Conservation (phyloP, 805 yeast species). For the Cyberlindnera maritima region DNA sequence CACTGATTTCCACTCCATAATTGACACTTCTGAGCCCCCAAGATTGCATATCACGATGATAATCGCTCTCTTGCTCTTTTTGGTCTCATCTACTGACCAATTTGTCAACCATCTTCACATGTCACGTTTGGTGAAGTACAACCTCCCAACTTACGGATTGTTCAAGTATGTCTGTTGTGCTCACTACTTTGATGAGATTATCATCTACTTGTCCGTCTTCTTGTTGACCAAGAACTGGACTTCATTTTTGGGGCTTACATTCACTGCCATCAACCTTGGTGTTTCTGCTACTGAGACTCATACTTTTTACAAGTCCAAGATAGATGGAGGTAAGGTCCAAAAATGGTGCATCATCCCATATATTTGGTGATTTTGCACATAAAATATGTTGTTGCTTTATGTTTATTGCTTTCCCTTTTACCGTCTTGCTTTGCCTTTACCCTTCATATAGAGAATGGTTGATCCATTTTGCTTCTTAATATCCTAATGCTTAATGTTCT, state of each 20-base stretch:
- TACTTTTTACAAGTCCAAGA: constrained; percentile 39
- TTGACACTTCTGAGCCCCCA: constrained; percentile 2
- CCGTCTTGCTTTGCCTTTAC: not conserved
- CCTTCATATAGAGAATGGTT: not conserved
- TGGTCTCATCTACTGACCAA: constrained; percentile 43
- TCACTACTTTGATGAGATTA: constrained; percentile 67
- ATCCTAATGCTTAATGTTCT: not conserved
- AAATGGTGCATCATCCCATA: constrained; percentile 39
- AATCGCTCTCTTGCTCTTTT: constrained; percentile 18
- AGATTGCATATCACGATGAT: constrained; percentile 8
- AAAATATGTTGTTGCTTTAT: not conserved
- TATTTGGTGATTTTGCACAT: constrained; percentile 23
- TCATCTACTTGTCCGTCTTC: constrained; percentile 44
- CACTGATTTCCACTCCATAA: constrained; percentile 21
- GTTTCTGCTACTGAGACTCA: constrained; percentile 54
- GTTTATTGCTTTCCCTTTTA: not conserved
- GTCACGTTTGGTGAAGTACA: constrained; percentile 33
- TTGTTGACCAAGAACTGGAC: constrained; percentile 19
- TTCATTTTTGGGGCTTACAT: constrained; percentile 24
- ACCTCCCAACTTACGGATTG: constrained; percentile 49
- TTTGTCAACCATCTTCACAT: constrained; percentile 28
- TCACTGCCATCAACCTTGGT: constrained; percentile 44
- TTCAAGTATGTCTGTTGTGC: constrained; percentile 57
- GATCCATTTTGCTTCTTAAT: not conserved
- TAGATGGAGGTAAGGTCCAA: constrained; percentile 20